phyloP scores from a whole-genome alignment of 2,329 filamentous ascomycete species.

The Peltaster fructicola region DNA sequence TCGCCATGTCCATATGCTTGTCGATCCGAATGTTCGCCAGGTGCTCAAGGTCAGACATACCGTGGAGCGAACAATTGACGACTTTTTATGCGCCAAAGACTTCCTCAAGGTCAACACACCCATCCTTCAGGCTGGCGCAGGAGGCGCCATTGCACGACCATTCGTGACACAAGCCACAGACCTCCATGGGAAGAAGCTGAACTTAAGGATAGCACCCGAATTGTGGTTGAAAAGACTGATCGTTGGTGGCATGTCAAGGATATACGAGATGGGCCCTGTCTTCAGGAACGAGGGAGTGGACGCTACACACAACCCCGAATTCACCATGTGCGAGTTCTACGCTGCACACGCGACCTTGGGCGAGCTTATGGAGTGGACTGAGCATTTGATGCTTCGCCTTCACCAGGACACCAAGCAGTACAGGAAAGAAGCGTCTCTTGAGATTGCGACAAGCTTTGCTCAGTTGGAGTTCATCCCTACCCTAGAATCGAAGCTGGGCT shows the following conservation, averaged over 20 bases:
- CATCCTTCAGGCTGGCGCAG: slow-evolving; percentile 62
- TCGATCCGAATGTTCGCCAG: slow-evolving; percentile 50
- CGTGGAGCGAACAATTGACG: slow-evolving; percentile 56
- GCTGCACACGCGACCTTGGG: slow-evolving; percentile 63
- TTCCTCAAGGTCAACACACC: slow-evolving; percentile 88
- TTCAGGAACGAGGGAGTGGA: slow-evolving; percentile 87
- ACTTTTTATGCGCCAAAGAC: slow-evolving; percentile 50
- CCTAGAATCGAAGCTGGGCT: slow-evolving; percentile 50
- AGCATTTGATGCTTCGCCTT: slow-evolving; percentile 25
- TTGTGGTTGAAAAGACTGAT: slow-evolving; percentile 87
- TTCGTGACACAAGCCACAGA: slow-evolving; percentile 69
- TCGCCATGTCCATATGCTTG: slow-evolving; percentile 73
- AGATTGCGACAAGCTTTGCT: no score
- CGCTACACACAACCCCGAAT: slow-evolving; percentile 87
- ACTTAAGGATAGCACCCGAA: slow-evolving; percentile 80
- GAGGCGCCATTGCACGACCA: slow-evolving; percentile 74
- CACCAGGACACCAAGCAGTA: slow-evolving; percentile 42
- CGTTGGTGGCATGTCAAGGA: slow-evolving; percentile 67
- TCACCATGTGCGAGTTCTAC: slow-evolving; percentile 96
- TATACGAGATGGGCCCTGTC: slow-evolving; percentile 83
- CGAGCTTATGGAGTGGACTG: slow-evolving; percentile 59
- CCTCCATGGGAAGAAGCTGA: slow-evolving; percentile 51
- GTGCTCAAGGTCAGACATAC: slow-evolving; percentile 56
- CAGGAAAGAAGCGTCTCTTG: no score
- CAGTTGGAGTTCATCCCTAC: slow-evolving; percentile 67